phyloP scores from a whole-genome alignment of 805 yeast species.

The Ogataea pini region DNA sequence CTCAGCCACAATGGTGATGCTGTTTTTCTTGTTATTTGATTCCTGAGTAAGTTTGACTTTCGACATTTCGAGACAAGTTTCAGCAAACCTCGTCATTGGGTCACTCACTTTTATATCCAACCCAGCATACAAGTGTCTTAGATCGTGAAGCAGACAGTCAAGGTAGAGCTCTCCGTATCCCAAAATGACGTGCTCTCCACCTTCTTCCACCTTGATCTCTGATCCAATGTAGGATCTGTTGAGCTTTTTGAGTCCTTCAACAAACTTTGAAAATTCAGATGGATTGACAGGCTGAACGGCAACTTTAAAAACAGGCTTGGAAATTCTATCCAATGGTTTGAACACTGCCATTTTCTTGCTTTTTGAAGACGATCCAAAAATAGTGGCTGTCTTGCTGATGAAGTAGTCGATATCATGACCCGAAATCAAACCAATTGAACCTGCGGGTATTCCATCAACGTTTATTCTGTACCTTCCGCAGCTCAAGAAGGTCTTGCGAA shows the following conservation, averaged over 20 bases:
- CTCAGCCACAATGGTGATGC: conserved; percentile 72
- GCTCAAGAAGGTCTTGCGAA: conserved; percentile 51
- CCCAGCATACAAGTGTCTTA: conserved; percentile 61
- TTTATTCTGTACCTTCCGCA: conserved; percentile 71
- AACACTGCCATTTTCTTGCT: conserved; percentile 34
- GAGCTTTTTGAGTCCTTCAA: conserved; percentile 66
- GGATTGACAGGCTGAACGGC: conserved; percentile 84
- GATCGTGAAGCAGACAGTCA: conserved; percentile 79
- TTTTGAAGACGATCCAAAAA: conserved; percentile 38
- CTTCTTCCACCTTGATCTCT: conserved; percentile 74
- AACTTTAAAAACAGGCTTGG: conserved; percentile 68
- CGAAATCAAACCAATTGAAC: conserved; percentile 65
- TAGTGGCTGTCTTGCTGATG: conserved; percentile 61
- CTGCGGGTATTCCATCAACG: conserved; percentile 55
- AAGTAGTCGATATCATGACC: conserved; percentile 56
- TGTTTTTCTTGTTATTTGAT: conserved; percentile 54
- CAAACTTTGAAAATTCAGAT: conserved; percentile 70
- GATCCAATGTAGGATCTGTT: conserved; percentile 66
- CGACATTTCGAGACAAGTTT: conserved; percentile 68
- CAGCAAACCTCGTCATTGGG: conserved; percentile 78
- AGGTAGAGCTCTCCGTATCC: conserved; percentile 88
- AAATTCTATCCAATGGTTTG: conserved; percentile 44
- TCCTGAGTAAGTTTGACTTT: conserved; percentile 64
- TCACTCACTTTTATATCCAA: conserved; percentile 80
- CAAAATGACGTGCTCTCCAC: conserved; percentile 79